These are phyloP conservation scores for Wickerhamomyces bisporus DNA, from an alignment of 805 yeast species.

Conservation along the genomic window DNA sequence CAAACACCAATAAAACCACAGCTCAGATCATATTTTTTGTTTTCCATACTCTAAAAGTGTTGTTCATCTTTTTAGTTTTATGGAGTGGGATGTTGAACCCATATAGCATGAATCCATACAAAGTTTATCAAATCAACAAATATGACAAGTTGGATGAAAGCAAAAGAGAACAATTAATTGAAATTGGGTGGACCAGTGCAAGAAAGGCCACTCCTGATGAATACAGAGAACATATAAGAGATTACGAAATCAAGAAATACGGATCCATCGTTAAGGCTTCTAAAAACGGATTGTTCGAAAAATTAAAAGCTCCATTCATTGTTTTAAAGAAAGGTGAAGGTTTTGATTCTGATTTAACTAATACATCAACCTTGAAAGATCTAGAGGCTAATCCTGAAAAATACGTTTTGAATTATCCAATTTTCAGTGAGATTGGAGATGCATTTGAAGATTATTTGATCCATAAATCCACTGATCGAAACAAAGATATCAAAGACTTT, in stretches of 20 bases:
- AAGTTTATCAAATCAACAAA: constrained; percentile 26
- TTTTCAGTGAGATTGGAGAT: constrained; percentile 46
- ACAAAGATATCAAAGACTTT: constrained; percentile 51
- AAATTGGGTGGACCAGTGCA: constrained; percentile 94
- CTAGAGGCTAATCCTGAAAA: constrained; percentile 35
- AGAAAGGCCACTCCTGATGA: constrained; percentile 65
- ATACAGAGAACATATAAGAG: constrained; percentile 66
- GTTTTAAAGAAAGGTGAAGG: constrained; percentile 79
- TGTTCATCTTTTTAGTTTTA: constrained; percentile 50
- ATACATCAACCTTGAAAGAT: constrained; percentile 34
- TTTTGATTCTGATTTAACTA: constrained; percentile 46
- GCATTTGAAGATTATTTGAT: constrained; percentile 36
- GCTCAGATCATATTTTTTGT: constrained; percentile 67
- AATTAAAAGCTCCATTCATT: constrained; percentile 54
- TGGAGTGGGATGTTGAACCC: constrained; percentile 81
- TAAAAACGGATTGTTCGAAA: constrained; percentile 61
- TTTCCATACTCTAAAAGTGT: constrained; percentile 63
- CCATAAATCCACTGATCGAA: constrained; percentile 28
- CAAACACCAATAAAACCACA: constrained; percentile 31
- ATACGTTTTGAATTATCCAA: constrained; percentile 53
- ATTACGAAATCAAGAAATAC: constrained; percentile 51
- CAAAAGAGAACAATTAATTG: constrained; percentile 40
- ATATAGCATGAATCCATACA: constrained; percentile 39
- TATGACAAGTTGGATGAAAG: constrained; percentile 29
- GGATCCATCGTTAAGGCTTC: constrained; percentile 80